Evolutionary conservation across 179 eudicot species (phyloP).

Genomic region (Pouteria campechiana): DNA sequence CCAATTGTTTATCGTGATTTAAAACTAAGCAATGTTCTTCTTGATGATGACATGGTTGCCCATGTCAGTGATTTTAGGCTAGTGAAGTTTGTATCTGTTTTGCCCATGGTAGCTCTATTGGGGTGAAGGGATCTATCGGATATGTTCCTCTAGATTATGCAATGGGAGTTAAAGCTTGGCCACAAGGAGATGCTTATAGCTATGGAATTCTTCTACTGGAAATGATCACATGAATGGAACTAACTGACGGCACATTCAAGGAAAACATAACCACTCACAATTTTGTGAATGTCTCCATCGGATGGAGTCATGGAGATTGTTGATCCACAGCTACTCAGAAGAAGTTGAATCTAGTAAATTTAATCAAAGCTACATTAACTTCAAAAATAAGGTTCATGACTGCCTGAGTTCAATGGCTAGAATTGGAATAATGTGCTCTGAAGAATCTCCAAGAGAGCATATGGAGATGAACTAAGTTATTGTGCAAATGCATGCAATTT

Average conservation of each 20-base stretch:
- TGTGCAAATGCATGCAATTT: not conserved
- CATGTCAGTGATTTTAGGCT: too few relatives aligned
- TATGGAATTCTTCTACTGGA: constrained; percentile 3
- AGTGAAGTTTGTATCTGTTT: too few relatives aligned
- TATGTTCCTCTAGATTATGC: constrained; percentile 15
- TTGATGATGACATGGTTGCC: too few relatives aligned
- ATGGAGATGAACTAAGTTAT: not conserved
- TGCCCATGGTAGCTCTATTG: constrained; percentile 3
- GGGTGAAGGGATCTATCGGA: constrained; percentile 14
- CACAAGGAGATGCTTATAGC: constrained; percentile 2
- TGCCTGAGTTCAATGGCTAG: not conserved
- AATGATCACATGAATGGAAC: not conserved
- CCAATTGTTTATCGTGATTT: too few relatives aligned
- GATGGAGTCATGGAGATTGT: not conserved
- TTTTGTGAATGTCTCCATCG: not conserved
- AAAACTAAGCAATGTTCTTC: too few relatives aligned
- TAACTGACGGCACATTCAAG: not conserved
- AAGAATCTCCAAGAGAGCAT: not conserved
- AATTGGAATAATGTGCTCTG: not conserved
- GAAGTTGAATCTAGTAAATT: not conserved
- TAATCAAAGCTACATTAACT: not conserved
- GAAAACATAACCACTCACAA: not conserved
- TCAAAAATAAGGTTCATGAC: too few relatives aligned
- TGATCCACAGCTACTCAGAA: not conserved
- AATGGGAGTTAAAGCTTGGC: not conserved